phyloP scores from a whole-genome alignment of 257 asterid species.

The Nicotiana knightiana region DNA sequence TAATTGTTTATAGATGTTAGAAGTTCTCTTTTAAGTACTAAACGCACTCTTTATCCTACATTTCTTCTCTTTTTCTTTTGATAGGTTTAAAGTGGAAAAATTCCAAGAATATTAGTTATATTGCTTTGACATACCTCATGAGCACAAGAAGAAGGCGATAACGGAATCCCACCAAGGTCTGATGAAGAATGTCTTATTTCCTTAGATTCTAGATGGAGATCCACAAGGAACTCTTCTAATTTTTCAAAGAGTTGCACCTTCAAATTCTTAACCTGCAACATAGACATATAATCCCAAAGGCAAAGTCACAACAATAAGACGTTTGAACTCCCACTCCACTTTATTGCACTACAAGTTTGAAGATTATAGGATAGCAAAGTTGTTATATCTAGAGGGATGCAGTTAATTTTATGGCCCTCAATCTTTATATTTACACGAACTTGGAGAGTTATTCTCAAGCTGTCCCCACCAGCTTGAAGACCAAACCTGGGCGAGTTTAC shows the following conservation, averaged over 20 bases:
- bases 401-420: neutral
- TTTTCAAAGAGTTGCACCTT: slow-evolving; percentile 86
- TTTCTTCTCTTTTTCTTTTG: neutral
- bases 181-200: slow-evolving; percentile 38
- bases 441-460: neutral
- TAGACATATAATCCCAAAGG: neutral
- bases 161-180: slow-evolving; percentile 32
- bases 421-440: neutral
- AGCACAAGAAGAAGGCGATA: slow-evolving; percentile 35
- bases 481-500: neutral
- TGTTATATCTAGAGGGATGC: neutral
- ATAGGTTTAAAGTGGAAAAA: neutral
- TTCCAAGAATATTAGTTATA: slow-evolving; percentile 1
- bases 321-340: neutral
- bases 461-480: neutral
- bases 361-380: neutral
- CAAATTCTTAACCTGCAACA: slow-evolving; percentile 69
- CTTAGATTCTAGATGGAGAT: slow-evolving; percentile 65
- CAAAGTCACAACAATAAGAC: slow-evolving; percentile 1
- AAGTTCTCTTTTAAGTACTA: neutral
- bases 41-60: neutral
- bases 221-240: slow-evolving; percentile 85
- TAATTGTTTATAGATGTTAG: neutral
- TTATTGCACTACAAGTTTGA: neutral
- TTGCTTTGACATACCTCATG: slow-evolving; percentile 58